These are phyloP conservation scores for Zygoascus hellenicus DNA, from an alignment of 1,139 yeast genomes.

Conservation along the genomic window DNA sequence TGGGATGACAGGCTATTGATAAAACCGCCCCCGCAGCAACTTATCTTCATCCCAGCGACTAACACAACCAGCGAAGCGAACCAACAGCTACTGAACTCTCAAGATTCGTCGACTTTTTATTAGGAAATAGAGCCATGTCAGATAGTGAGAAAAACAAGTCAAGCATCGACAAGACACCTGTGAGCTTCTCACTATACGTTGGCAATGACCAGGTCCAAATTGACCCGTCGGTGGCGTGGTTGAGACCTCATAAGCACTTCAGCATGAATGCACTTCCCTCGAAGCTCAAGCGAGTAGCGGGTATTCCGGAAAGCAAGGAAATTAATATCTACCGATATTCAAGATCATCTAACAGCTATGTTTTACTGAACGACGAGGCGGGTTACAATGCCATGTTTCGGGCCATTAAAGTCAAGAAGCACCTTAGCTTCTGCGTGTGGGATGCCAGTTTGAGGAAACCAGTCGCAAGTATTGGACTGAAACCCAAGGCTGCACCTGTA, in stretches of 20 bases:
- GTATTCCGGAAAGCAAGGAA: neutral
- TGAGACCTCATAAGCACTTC: slow-evolving; percentile 38
- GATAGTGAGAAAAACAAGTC: neutral
- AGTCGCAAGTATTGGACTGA: neutral
- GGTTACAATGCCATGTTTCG: slow-evolving; percentile 46
- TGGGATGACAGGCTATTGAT: too few relatives aligned
- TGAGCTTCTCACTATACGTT: slow-evolving; percentile 3
- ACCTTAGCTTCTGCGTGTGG: slow-evolving; percentile 15
- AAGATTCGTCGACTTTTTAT: too few relatives aligned
- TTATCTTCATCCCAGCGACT: too few relatives aligned
- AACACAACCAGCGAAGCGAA: too few relatives aligned
- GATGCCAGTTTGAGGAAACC: slow-evolving; percentile 1
- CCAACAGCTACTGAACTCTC: too few relatives aligned
- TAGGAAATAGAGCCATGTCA: neutral
- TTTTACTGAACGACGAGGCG: slow-evolving; percentile 36
- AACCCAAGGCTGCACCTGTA: neutral
- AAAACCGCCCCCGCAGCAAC: too few relatives aligned
- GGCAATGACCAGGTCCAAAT: neutral
- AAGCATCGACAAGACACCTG: neutral
- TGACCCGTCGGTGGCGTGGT: slow-evolving; percentile 7
- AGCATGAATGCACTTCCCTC: slow-evolving; percentile 1
- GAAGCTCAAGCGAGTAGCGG: slow-evolving; percentile 8
- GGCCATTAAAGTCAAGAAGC: slow-evolving; percentile 38
- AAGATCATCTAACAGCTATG: slow-evolving; percentile 36
- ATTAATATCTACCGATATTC: slow-evolving; percentile 22